A percentile compares a stretch with the other conserved stretches of the same genome.
These are phyloP conservation scores for Atalantia buxifolia DNA, from an alignment of 345 rosid species.

Conservation along the genomic window DNA sequence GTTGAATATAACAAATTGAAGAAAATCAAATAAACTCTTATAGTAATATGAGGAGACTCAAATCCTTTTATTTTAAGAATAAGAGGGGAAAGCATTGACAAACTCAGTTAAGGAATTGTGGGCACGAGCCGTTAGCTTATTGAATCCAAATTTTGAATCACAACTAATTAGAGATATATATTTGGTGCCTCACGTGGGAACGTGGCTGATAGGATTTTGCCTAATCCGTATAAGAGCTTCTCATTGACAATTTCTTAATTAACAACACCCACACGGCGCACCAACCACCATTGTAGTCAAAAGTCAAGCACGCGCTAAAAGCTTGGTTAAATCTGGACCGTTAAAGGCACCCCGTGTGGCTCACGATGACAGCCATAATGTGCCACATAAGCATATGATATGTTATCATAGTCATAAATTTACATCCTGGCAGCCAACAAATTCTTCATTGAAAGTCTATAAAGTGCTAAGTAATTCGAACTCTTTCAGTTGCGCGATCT, in stretches of 20 bases:
- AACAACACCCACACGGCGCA: not conserved
- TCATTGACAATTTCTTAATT: not conserved
- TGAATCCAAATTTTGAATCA: not conserved
- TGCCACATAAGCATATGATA: not conserved
- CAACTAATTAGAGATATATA: not conserved
- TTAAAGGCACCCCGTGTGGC: constrained; percentile 1
- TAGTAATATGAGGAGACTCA: too few species aligned
- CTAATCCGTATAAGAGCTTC: not conserved
- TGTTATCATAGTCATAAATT: not conserved
- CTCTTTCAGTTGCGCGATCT: constrained; percentile 1
- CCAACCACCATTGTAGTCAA: not conserved
- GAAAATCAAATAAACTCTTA: too few species aligned
- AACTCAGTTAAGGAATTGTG: too few species aligned
- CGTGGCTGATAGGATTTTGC: not conserved
- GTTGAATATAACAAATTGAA: too few species aligned
- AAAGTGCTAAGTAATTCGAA: not conserved
- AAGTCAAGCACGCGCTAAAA: not conserved
- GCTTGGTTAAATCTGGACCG: constrained; percentile 1
- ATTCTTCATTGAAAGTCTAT: too few species aligned
- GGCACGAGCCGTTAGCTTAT: too few species aligned
- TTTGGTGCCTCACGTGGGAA: constrained; percentile 6
- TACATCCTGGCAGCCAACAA: constrained; percentile 5
- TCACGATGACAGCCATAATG: not conserved
- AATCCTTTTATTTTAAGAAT: too few species aligned
- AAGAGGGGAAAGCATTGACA: too few species aligned